Evolutionary conservation across 257 asterid genomes (phyloP).

Genomic region (Datura wrightii): DNA sequence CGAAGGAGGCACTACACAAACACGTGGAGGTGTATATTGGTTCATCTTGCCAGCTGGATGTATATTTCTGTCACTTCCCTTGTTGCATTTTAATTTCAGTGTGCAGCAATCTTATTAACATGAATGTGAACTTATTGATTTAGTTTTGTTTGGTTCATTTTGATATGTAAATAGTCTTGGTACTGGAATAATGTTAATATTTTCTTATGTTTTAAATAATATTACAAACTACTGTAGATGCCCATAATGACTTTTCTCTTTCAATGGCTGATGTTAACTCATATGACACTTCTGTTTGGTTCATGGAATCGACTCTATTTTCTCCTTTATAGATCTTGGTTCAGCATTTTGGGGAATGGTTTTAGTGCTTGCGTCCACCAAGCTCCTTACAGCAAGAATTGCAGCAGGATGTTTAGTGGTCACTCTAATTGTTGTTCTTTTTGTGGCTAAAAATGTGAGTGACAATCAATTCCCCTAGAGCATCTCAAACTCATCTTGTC

Average conservation of each 20-base stretch:
- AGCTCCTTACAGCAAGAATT: constrained; percentile 51
- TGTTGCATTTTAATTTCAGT: background rate
- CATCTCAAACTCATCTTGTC: background rate
- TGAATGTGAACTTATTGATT: constrained; percentile 14
- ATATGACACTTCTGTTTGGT: constrained; percentile 5
- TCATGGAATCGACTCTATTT: constrained; percentile 30
- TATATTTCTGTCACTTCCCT: constrained; percentile 27
- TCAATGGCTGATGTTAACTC: background rate
- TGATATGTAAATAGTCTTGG: background rate
- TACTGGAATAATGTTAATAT: background rate
- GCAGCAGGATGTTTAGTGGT: constrained; percentile 51
- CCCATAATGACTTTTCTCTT: background rate
- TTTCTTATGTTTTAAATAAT: background rate
- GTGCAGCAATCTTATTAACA: background rate
- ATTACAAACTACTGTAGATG: background rate
- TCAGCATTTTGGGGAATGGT: constrained; percentile 64
- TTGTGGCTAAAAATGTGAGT: constrained; percentile 55
- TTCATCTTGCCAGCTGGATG: constrained; percentile 52
- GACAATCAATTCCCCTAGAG: background rate
- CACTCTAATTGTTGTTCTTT: constrained; percentile 45
- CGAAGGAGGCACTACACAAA: constrained; percentile 47
- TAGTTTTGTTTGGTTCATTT: background rate
- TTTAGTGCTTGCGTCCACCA: constrained; percentile 54
- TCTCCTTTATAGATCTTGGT: constrained; percentile 47
- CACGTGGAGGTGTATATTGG: constrained; percentile 51